Evolutionary conservation across 2,329 filamentous ascomycete species (phyloP), one percentile per base, ranked within the genome.

Genomic region (Gnomoniopsis smithogilvyi): DNA sequence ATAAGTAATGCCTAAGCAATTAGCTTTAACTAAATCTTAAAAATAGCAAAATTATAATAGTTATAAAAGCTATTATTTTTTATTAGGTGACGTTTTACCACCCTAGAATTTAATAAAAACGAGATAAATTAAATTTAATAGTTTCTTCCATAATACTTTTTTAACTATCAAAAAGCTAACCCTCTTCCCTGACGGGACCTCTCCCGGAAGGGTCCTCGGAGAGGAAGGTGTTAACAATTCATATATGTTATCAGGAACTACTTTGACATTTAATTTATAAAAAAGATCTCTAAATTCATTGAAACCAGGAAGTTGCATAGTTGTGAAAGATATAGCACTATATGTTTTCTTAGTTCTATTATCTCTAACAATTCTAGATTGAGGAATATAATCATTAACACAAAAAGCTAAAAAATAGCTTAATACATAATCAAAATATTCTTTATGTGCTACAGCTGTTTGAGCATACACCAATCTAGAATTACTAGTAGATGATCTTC

Each of bases 291-390:
- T 50, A 50, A 48, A 48, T 30, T 48, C 46, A 48, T 48, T 48
- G 30, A 48, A 48, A 48, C 1, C n/a, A 48, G 46, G 46, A 48
- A 48, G 46, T 48, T 48, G 46, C 46, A 48, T 48, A 48, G 46
- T 48, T 30, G 46, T 48, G 46, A 48, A 48, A 36, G 34, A 36
- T 36, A 36, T 3, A 36, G 34, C 6, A 48, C 46, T 50, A 36
- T 50, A 50, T 19, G 48, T 50, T 50, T 50, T 50, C 15, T 50
- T 50, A 50, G 48, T 50, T 50, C 48, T 50, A 50, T 50, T 50
- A 50, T 50, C 48, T 50, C 14, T 1, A 1, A 50, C 48, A 10
- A 50, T 50, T 50, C 48, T 50, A 50, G 48, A 50, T 33, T 50
- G 48, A 50, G 48, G 48, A n/a, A 2, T 36, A 50, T 50, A 50